A percentile compares a stretch with the other conserved stretches of the same genome.
phyloP scores from a whole-genome alignment of 2,329 filamentous ascomycete genomes.

The Phialophora chinensis region DNA sequence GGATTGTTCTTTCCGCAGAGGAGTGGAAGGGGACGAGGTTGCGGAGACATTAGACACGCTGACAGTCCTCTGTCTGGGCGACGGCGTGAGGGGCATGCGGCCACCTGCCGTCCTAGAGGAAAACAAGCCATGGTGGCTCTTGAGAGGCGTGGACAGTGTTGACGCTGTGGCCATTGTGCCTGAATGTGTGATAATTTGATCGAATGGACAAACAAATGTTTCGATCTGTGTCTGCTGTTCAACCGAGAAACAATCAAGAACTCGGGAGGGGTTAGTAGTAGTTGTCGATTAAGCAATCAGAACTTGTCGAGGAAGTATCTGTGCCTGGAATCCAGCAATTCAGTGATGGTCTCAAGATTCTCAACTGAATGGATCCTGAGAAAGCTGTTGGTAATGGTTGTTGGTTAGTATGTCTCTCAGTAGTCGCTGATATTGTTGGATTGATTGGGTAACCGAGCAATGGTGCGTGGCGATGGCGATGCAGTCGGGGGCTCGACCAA shows the following conservation, averaged over 20 bases:
- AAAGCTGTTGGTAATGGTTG: constrained; percentile 35
- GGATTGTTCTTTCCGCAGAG: constrained; percentile 69
- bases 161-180: constrained; percentile 77
- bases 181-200: constrained; percentile 44
- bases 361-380: constrained; percentile 49
- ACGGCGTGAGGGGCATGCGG: constrained; percentile 92
- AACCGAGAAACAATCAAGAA: constrained; percentile 40
- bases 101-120: constrained; percentile 90
- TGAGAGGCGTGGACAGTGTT: constrained; percentile 82
- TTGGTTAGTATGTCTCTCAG: constrained; percentile 43
- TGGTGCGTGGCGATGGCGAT: constrained; percentile 39
- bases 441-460: constrained; percentile 44
- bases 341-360: constrained; percentile 45
- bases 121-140: constrained; percentile 93
- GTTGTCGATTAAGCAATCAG: constrained; percentile 46
- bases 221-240: constrained; percentile 47
- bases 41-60: constrained; percentile 53
- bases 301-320: constrained; percentile 42
- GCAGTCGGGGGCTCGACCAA: constrained; percentile 47
- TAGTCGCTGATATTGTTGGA: constrained; percentile 42
- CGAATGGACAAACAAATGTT: constrained; percentile 59
- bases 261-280: constrained; percentile 43
- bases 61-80: constrained; percentile 70
- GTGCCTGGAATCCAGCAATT: constrained; percentile 43
- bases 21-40: constrained; percentile 78